Evolutionary conservation across 192 early-diverging fungal species (phyloP).

Genomic region (Haplosporangium gracile): DNA sequence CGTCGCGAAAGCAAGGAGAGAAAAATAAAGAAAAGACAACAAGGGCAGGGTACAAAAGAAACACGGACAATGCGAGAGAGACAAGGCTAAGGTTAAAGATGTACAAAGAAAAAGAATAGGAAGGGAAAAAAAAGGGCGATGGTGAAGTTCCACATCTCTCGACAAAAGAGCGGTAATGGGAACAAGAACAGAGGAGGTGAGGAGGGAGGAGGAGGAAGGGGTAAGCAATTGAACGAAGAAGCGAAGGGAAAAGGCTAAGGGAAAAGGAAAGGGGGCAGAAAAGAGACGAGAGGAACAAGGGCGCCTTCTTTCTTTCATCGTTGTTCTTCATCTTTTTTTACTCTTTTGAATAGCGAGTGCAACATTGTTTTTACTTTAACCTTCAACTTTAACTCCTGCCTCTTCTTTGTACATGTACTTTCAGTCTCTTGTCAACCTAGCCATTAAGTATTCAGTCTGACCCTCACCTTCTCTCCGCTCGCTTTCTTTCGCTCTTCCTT

Average conservation of each 20-base stretch:
- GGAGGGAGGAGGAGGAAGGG: not conserved
- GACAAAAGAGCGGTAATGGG: not conserved
- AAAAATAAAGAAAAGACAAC: not conserved
- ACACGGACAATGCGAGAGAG: not conserved
- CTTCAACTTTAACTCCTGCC: too few relatives aligned
- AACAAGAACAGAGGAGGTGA: not conserved
- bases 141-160: not conserved
- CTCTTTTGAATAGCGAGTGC: too few relatives aligned
- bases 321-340: slow-evolving; percentile 4
- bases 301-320: too few relatives aligned
- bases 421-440: too few relatives aligned
- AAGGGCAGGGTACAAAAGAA: not conserved
- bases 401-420: too few relatives aligned
- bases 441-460: not conserved
- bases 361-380: too few relatives aligned
- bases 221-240: too few relatives aligned
- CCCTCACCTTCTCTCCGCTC: too few relatives aligned
- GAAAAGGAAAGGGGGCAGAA: not conserved
- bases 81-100: not conserved
- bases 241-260: not conserved
- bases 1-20: not conserved
- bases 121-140: not conserved
- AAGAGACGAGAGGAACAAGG: too few relatives aligned
- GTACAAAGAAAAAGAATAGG: not conserved
- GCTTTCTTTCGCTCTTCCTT: too few relatives aligned